Evolutionary conservation across 805 yeast genomes (phyloP), one percentile per base, ranked within the genome.

Genomic region (Ogataea philodendri): DNA sequence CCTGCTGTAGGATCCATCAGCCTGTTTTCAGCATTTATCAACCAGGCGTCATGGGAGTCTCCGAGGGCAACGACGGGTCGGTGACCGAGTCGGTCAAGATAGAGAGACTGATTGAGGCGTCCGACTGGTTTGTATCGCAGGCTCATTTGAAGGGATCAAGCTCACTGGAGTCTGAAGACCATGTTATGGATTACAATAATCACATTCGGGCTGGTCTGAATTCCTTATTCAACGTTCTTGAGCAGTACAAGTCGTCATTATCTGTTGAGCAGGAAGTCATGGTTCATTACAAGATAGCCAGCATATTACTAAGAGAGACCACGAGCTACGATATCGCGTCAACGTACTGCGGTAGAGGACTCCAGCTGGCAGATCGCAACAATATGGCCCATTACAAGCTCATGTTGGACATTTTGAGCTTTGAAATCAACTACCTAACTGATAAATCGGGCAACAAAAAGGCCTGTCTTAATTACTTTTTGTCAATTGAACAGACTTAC

Each of bases 281-380:
- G 2, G 44, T 69, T 0, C 58, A 60, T 26, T 64, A 60, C 34
- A 58, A 57, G 25, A 44, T 72, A 7, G 66, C 74, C 0, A 48
- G 48, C 9, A 30, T 70, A 3, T 59, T 66, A 33, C 59, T 62
- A 30, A 41, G 42, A 16, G 79, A 74, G 37, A 73, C 78, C 0
- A 54, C 53, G 3, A 63, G 65, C 42, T 43, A 55, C 11, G 62
- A 62, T 18, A 44, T 55, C 23, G 78, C 79, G 0, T 67, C 67
- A 10, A 63, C 60, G 8, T 64, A 51, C 30, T 50, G 59, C 30
- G 35, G 39, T 13, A 49, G 50, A 53, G 55, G 60, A 46, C 19
- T 63, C 41, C 52, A 54, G 21, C 29, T 55, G 19, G 41, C 47
- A n/a, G 49, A n/a, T n/a, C n/a, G n/a, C n/a, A 59, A 41, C 45